Conservation (phyloP, 1,284 basidiomycete species). For the Cryptococcus jaspeensis region DNA sequence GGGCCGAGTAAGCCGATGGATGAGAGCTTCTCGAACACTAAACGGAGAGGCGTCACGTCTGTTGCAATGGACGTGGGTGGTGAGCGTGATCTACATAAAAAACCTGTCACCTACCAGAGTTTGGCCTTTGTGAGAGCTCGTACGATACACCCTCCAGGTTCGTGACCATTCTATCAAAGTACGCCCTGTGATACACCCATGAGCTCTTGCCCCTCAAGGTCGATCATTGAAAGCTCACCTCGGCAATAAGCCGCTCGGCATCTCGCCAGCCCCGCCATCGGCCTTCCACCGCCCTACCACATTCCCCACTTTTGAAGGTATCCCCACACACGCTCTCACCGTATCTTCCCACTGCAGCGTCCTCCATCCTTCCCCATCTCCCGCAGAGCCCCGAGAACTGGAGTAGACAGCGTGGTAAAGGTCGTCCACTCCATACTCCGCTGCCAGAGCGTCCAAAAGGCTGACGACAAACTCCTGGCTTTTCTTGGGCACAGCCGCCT, state of each 20-base stretch:
- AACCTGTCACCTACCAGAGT: background rate
- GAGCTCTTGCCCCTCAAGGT: background rate
- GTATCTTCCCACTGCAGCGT: slow-evolving; percentile 43
- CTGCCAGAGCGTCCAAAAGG: slow-evolving; percentile 59
- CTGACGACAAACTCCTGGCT: slow-evolving; percentile 32
- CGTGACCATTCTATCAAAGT: slow-evolving; percentile 58
- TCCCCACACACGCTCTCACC: slow-evolving; percentile 21
- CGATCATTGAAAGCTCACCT: slow-evolving; percentile 17
- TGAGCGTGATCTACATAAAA: background rate
- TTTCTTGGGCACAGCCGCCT: slow-evolving; percentile 15
- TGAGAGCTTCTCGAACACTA: slow-evolving; percentile 31
- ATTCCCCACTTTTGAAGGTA: slow-evolving; percentile 45
- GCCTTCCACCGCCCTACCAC: slow-evolving; percentile 51
- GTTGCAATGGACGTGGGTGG: background rate
- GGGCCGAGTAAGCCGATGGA: slow-evolving; percentile 32
- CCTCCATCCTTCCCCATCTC: slow-evolving; percentile 11
- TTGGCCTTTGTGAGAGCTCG: slow-evolving; percentile 56
- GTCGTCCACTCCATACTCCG: slow-evolving; percentile 66
- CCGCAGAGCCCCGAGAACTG: slow-evolving; percentile 23
- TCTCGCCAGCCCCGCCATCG: slow-evolving; percentile 26
- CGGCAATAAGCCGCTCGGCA: slow-evolving; percentile 25
- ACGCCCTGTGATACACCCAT: slow-evolving; percentile 57
- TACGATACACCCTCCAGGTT: slow-evolving; percentile 41
- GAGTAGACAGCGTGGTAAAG: slow-evolving; percentile 58
- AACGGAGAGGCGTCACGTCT: slow-evolving; percentile 16